Evolutionary conservation across 495 filamentous ascomycete species (phyloP), one percentile per base, ranked within the genome.

Genomic region (Penicillium coprophilum): DNA sequence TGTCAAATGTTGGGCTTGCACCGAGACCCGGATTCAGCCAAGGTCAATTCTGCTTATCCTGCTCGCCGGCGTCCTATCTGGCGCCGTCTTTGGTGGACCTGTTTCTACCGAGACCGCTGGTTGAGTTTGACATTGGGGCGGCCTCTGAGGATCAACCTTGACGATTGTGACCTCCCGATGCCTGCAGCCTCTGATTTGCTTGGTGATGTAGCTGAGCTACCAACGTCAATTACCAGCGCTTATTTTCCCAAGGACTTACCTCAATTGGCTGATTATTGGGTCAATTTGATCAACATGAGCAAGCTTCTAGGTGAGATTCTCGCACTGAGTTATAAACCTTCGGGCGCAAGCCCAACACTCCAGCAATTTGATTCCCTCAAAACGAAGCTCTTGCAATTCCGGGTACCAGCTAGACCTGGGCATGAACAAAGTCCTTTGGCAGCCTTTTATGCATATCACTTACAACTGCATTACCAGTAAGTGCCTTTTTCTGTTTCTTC

Each of bases 61-160:
- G 63, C 10, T 61, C 60, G n/a, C 70, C 59, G 64, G 15, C 47
- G 50, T 23, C 60, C 30, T 31, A 31, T 72, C 11, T 71, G 70
- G 68, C 66, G 70, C 19, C 72, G 72, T 6, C 69, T 75, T 43
- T 75, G 72, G 72, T 75, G 72, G 72, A 65, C 55, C 9, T 75
- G 69, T 20, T 64, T 75, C 28, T 70, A 67, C 41, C 64, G 72
- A 19, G 72, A 75, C 58, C 66, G 71, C 6, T 75, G 72, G 72
- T 59, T 75, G 7, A 63, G 71, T 28, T 64, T 75, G 5, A 71
- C 66, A 0, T 27, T 71, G 27, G 72, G 72, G 0, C 65, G 71
- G 27, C 72, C 71, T 13, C 27, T 73, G 45, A 57, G 72, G 1
- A 75, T 75, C 36, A 62, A 71, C 39, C 60, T 68, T 2, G 56